A percentile compares a stretch with the other conserved stretches of the same genome.
Conservation (phyloP, 129 eudicot genomes). For the Artemisia annua region DNA sequence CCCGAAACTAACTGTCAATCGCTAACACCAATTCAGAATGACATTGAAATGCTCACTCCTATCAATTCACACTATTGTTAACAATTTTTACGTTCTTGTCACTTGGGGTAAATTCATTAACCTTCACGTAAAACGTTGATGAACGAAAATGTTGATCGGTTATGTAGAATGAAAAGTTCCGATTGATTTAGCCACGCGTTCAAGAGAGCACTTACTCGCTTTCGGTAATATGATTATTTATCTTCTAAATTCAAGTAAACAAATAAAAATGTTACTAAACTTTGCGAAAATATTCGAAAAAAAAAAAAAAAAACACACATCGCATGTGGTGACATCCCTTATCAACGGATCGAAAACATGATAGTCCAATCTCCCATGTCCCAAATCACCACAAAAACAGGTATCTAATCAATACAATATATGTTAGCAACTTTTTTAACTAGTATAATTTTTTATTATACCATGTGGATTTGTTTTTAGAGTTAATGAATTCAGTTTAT, state of each 20-base stretch:
- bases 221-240: no score
- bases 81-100: neutral
- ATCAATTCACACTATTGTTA: neutral
- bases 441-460: neutral
- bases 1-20: neutral
- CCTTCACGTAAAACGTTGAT: neutral
- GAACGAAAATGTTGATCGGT: neutral
- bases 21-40: neutral
- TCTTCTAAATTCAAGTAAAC: neutral
- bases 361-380: constrained; percentile 17
- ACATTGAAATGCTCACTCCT: neutral
- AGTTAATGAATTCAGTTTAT: neutral
- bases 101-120: neutral
- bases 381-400: neutral
- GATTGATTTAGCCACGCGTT: no score
- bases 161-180: no score
- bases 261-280: no score
- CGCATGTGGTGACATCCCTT: neutral
- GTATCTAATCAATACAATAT: neutral
- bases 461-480: neutral
- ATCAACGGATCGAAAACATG: neutral
- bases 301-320: neutral
- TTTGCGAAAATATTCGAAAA: no score
- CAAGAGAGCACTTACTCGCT: no score
- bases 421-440: neutral